phyloP scores from a whole-genome alignment of 2,329 filamentous ascomycete species.

The Ascomycota sp. region DNA sequence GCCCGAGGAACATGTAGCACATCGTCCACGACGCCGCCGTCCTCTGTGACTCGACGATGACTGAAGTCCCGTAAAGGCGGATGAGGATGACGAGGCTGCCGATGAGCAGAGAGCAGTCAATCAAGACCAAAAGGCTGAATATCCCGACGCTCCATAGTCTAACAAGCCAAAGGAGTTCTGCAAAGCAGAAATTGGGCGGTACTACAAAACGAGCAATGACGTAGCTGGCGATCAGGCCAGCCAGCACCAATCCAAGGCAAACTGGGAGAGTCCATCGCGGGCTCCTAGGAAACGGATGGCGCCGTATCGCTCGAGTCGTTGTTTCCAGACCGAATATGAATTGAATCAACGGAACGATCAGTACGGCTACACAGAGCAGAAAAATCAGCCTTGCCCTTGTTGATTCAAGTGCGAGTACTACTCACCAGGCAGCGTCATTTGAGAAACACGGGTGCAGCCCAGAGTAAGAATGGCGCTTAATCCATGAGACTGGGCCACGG shows the following conservation, averaged over 20 bases:
- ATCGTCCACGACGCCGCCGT: conserved; percentile 48
- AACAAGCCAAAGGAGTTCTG: conserved; percentile 47
- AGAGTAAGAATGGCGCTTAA: conserved; percentile 26
- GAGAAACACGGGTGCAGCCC: conserved; percentile 32
- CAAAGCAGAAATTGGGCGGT: conserved; percentile 41
- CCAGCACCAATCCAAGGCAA: conserved; percentile 29
- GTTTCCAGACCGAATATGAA: conserved; percentile 45
- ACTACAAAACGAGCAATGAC: conserved; percentile 33
- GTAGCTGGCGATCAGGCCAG: conserved; percentile 34
- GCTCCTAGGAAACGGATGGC: conserved; percentile 34
- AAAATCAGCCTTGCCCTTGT: neutral
- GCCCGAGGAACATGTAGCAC: conserved; percentile 39
- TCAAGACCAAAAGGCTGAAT: conserved; percentile 30
- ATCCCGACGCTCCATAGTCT: conserved; percentile 36
- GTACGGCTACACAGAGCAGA: conserved; percentile 28
- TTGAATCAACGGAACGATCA: conserved; percentile 45
- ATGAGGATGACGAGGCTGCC: conserved; percentile 33
- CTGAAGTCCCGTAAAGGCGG: conserved; percentile 31
- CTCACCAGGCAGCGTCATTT: conserved; percentile 38
- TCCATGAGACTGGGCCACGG: conserved; percentile 33
- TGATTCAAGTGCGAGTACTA: conserved; percentile 5
- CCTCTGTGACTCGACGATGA: conserved; percentile 37
- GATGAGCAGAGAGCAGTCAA: conserved; percentile 28
- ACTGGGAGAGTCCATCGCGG: conserved; percentile 38
- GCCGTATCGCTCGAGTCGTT: conserved; percentile 31